Percentiles rank a stretch among this genome's conserved stretches.
phyloP scores from a whole-genome alignment of 2,329 filamentous ascomycete species.

The Alternaria postmessia region DNA sequence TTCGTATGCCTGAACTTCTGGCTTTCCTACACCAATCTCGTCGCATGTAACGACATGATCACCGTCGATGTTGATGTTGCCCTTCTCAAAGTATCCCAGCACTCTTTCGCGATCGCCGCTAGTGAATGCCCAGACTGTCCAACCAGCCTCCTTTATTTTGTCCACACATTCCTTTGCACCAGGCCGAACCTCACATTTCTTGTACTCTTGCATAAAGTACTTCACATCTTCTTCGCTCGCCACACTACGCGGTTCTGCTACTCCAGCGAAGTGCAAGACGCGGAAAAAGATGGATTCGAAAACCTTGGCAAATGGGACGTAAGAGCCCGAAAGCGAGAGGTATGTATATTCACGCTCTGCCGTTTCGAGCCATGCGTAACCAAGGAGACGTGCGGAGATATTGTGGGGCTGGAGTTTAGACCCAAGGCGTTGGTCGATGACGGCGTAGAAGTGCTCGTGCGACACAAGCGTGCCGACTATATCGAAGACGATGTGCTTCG shows the following conservation, averaged over 20 bases:
- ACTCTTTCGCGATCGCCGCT: constrained; percentile 61
- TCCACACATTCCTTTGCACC: constrained; percentile 55
- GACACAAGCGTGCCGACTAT: constrained; percentile 63
- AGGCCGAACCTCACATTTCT: constrained; percentile 40
- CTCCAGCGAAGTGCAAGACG: constrained; percentile 54
- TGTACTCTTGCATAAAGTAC: constrained; percentile 53
- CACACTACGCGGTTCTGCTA: constrained; percentile 53
- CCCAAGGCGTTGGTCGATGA: constrained; percentile 55
- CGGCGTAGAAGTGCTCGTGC: constrained; percentile 55
- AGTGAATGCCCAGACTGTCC: constrained; percentile 64
- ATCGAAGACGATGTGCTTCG: constrained; percentile 37
- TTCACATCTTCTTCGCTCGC: constrained; percentile 56
- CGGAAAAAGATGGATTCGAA: constrained; percentile 60
- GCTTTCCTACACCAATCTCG: constrained; percentile 59
- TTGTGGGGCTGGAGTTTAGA: constrained; percentile 49
- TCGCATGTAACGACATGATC: constrained; percentile 64
- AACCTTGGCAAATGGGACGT: constrained; percentile 55
- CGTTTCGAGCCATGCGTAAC: constrained; percentile 58
- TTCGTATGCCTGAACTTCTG: constrained; percentile 58
- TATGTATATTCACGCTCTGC: constrained; percentile 62
- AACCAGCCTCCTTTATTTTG: constrained; percentile 56
- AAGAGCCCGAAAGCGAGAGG: constrained; percentile 56
- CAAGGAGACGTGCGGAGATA: constrained; percentile 56
- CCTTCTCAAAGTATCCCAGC: constrained; percentile 61
- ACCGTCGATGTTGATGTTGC: constrained; percentile 59